Base-by-base conservation (phyloP, 2,329 filamentous ascomycete genomes). In the Curvularia lunata region DNA sequence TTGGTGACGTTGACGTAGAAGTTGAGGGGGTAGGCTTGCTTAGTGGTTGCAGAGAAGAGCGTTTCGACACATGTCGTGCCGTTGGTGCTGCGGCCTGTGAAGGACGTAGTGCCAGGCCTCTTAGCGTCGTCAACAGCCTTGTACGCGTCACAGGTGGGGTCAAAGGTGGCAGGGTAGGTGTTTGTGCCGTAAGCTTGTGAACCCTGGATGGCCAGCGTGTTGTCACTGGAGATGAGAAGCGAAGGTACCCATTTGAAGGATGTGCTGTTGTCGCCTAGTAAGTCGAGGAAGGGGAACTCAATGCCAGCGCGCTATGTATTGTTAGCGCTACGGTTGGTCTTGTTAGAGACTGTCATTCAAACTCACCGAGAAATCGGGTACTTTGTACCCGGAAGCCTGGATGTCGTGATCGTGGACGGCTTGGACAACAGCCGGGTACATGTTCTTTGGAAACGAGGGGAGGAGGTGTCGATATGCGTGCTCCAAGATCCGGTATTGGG, bases 221-320 rank as follows among this genome's bases (percentile, higher is more conserved):
- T 80, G 53, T 61, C 63, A 1, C 78, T 76, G 2, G 77, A 79
- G 60, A 86, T 80, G 55, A 85, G 70, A 52, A 83, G 77, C 2
- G 78, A 77, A 0, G 79, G 79, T 0, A 77, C 77, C 78, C 82
- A 85, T 38, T 80, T 80, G 73, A 85, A 86, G 2, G 79, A 80
- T 1, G 82, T 81, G 59, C 78, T 73, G 32, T 80, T 81, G 68
- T 85, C 82, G 48, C 77, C 76, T 2, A 84, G 73, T 5, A 84
- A 66, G 65, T 85, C 84, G 37, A 86, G 58, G 67, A 86, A 86
- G 0, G 84, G 84, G 56, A 85, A 86, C 61, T 83, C 80, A 58
- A 84, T 79, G 8, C 81, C 79, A 18, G 80, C 73, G 37, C 81
- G 81, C 83, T 85, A 52, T 5, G 19, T n/a, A 10, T 16, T 27